Percentiles rank a stretch among this genome's conserved stretches.
These are phyloP conservation scores for Sarocladiaceae sp. DNA, from an alignment of 2,329 filamentous ascomycete species.

Conservation along the genomic window DNA sequence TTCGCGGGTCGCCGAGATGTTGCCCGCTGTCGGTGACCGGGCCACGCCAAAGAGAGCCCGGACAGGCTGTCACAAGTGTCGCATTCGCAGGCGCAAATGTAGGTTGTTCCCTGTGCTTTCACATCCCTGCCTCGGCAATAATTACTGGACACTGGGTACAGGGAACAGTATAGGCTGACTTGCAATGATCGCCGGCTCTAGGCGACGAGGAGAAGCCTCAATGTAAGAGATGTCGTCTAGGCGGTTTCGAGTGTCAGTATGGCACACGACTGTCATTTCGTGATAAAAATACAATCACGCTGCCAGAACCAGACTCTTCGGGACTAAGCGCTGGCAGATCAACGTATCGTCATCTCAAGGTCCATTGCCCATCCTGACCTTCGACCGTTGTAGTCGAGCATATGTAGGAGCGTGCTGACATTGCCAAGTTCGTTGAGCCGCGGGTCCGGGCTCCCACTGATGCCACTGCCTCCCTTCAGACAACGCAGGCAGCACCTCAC, in stretches of 20 bases:
- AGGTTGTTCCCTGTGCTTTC: constrained; percentile 13
- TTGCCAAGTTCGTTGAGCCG: not conserved
- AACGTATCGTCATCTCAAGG: not conserved
- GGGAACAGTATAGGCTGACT: too few species aligned
- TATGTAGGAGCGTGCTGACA: not conserved
- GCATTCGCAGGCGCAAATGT: constrained; percentile 43
- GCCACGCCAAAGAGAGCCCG: constrained; percentile 23
- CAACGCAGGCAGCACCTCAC: too few species aligned
- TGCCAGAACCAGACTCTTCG: constrained; percentile 3
- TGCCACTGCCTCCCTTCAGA: too few species aligned
- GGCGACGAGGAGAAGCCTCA: constrained; percentile 44
- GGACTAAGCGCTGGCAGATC: not conserved
- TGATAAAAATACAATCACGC: constrained; percentile 41
- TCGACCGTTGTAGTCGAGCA: not conserved
- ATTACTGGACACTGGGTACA: too few species aligned
- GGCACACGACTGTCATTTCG: constrained; percentile 40
- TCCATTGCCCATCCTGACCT: not conserved
- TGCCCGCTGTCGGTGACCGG: not conserved
- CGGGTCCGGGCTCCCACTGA: not conserved
- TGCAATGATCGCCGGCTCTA: too few species aligned
- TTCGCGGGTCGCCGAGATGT: not conserved
- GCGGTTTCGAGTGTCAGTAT: constrained; percentile 42
- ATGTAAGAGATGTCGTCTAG: constrained; percentile 40
- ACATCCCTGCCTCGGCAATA: too few species aligned
- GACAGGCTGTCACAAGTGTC: constrained; percentile 43